Conservation (phyloP, 2,329 filamentous ascomycete genomes). For the Cryphonectria parasitica region DNA sequence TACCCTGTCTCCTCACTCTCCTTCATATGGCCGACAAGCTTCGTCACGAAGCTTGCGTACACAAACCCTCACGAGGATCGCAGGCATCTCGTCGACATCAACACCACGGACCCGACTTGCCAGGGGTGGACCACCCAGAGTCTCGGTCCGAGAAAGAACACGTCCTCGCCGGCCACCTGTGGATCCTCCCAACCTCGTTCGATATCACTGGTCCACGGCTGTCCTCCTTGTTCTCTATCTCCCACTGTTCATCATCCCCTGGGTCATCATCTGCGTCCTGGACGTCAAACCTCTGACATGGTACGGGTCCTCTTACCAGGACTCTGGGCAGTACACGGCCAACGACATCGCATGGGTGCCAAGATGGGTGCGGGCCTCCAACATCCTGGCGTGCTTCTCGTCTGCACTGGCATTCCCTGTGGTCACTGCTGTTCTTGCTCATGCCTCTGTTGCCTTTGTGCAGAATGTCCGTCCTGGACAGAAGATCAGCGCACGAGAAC, state of each 20-base stretch:
- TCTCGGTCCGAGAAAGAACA: constrained; percentile 7
- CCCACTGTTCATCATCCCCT: constrained; percentile 13
- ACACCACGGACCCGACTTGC: constrained; percentile 15
- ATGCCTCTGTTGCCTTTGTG: constrained; percentile 20
- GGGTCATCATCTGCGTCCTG: constrained; percentile 9
- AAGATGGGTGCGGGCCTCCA: constrained; percentile 12
- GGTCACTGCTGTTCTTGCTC: constrained; percentile 8
- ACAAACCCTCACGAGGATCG: constrained; percentile 13
- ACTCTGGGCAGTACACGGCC: constrained; percentile 5
- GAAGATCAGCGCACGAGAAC: constrained; percentile 13
- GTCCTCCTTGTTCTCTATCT: constrained; percentile 9
- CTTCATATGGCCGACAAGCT: not conserved
- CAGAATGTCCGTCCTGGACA: constrained; percentile 11
- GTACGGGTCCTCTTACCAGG: constrained; percentile 6
- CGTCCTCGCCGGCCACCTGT: constrained; percentile 10
- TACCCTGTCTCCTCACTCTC: not conserved
- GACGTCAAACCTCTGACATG: constrained; percentile 18
- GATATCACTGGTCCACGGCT: constrained; percentile 15
- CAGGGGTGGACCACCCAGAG: constrained; percentile 14
- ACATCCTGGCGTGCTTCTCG: constrained; percentile 16
- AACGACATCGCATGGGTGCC: constrained; percentile 16
- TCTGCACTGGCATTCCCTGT: constrained; percentile 9
- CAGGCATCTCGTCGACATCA: constrained; percentile 7
- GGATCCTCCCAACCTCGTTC: constrained; percentile 13
- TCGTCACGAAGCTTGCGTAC: constrained; percentile 8